Base-by-base conservation (phyloP, 768 basidiomycete genomes). In the Tricholoma bakamatsutake region DNA sequence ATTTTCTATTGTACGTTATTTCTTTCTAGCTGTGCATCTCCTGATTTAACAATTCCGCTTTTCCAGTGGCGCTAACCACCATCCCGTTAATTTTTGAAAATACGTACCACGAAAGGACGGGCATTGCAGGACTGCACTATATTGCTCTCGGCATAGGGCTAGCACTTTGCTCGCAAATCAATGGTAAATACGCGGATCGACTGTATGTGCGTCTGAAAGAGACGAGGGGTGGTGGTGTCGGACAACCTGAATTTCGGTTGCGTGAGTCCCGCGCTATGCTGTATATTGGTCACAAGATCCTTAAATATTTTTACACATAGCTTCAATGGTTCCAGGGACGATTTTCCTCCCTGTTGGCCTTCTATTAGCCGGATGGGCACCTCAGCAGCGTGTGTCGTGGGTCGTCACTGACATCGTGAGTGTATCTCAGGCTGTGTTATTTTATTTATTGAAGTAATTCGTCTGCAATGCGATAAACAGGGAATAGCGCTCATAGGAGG, bases 281-380 rank as follows among this genome's bases (percentile, higher is more conserved):
- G 30, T 42, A 30, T 55, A 13, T 43, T 3, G 21, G n/a, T 17
- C 35, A 6, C 18, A 2, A 35, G 17, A 34, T 8, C 30, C 42
- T 49, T 8, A 21, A 6, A 35, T 3, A 15, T 17, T 9, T n/a
- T 39, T 11, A 5, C 18, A 62, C 21, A 12, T 42, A 87, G 85
- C 83, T 0, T 68, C 79, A 0, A 82, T 88, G 77, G 58, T 87
- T 5, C 74, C 81, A 3, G 85, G 80, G 0, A 79, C 81, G 0
- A 58, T 86, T 17, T 11, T 83, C 3, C 72, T 90, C 9, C 89
- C 92, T 0, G 66, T 81, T 11, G 90, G 89, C 0, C 69, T 91
- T 11, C 68, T 93, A 18, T 72, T 92, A 5, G 66, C 81, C 5
- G 90, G 90, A 1, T 93, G 90, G 88, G 72, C 80, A 0, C 83